Conservation (phyloP, 768 basidiomycete genomes). For the Sistotremastrum niveocremeum region DNA sequence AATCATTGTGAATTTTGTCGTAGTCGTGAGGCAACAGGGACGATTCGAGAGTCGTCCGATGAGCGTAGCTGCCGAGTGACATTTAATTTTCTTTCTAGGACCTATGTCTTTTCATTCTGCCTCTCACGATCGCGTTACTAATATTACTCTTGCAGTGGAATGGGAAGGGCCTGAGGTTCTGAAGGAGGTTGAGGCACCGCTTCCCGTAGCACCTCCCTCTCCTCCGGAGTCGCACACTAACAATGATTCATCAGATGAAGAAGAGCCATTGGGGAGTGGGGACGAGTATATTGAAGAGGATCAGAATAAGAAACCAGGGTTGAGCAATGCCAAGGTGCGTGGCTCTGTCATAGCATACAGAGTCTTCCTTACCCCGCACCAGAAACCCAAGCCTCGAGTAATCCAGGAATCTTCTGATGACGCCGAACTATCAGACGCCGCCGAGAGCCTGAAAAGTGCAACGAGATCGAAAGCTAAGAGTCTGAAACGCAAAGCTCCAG, state of each 20-base stretch:
- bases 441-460: conserved; percentile 5
- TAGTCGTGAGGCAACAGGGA: conserved; percentile 22
- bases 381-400: neutral
- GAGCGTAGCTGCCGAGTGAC: neutral
- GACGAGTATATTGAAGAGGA: conserved; percentile 57
- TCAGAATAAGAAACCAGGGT: conserved; percentile 21
- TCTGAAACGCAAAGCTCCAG: conserved; percentile 23
- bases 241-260: conserved; percentile 34
- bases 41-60: neutral
- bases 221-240: conserved; percentile 17
- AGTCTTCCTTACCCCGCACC: neutral
- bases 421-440: conserved; percentile 2
- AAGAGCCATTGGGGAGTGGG: conserved; percentile 19
- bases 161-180: conserved; percentile 59
- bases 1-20: conserved; percentile 14
- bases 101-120: conserved; percentile 8
- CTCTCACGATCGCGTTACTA: conserved; percentile 2
- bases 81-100: neutral
- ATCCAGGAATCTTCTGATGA: neutral
- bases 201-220: conserved; percentile 4
- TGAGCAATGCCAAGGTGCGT: conserved; percentile 31
- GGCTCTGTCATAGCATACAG: conserved; percentile 6
- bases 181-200: conserved; percentile 28
- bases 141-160: conserved; percentile 34
- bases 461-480: conserved; percentile 29